Conservation (phyloP, 208 protist genomes). For the Acanthamoeba royreba region DNA sequence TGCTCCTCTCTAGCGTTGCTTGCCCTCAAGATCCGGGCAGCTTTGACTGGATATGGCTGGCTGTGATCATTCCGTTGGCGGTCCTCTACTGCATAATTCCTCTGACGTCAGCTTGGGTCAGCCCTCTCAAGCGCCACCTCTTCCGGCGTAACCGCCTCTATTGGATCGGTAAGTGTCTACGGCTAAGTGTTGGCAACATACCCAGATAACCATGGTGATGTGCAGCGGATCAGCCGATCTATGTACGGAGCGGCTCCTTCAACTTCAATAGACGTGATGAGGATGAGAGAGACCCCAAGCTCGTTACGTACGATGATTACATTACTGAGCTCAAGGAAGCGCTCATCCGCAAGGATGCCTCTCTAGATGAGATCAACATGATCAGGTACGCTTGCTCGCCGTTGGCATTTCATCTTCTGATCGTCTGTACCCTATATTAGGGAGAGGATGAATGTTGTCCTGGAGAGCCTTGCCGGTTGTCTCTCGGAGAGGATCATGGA, state of each 20-base stretch:
- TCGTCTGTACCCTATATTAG: neutral
- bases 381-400: neutral
- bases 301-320: conserved; percentile 19
- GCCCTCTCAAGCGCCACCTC: neutral
- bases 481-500: neutral
- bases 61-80: neutral
- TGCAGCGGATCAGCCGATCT: neutral
- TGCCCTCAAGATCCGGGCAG: neutral
- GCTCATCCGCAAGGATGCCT: conserved; percentile 18
- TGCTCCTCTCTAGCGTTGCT: neutral
- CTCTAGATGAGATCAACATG: neutral
- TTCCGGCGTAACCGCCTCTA: neutral
- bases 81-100: neutral
- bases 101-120: conserved; percentile 2
- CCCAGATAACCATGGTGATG: neutral
- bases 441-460: neutral
- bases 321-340: conserved; percentile 23
- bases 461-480: neutral
- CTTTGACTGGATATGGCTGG: conserved; percentile 3
- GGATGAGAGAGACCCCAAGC: neutral
- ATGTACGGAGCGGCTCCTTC: neutral
- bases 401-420: neutral
- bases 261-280: neutral
- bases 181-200: neutral
- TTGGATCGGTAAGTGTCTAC: neutral